Evolutionary conservation across 2,329 filamentous ascomycete genomes (phyloP).

Genomic region (Aplosporella prunicola): DNA sequence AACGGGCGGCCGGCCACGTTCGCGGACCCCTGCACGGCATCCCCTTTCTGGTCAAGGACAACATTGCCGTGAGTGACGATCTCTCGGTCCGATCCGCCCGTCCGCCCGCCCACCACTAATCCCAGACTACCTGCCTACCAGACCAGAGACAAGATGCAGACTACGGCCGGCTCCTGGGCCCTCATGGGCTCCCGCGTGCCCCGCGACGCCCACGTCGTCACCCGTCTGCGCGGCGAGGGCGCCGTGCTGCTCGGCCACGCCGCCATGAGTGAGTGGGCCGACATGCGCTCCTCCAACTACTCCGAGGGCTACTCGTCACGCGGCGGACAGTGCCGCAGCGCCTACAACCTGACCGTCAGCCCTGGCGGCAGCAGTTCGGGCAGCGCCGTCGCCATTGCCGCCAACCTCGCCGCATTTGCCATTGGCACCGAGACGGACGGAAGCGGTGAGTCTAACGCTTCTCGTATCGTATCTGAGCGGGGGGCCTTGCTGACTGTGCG

Average conservation of each 20-base stretch:
- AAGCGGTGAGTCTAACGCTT: constrained; percentile 26
- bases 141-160: constrained; percentile 62
- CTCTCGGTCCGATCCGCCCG: neutral
- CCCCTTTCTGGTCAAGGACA: constrained; percentile 64
- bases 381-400: constrained; percentile 53
- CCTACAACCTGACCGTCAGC: constrained; percentile 60
- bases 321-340: constrained; percentile 25
- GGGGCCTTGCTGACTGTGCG: too few relatives aligned
- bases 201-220: constrained; percentile 57
- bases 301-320: constrained; percentile 25
- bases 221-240: constrained; percentile 52
- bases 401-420: constrained; percentile 53
- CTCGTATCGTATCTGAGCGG: too few relatives aligned
- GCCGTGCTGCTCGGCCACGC: constrained; percentile 64
- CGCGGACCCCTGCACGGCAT: constrained; percentile 66
- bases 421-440: constrained; percentile 68
- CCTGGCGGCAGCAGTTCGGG: constrained; percentile 63
- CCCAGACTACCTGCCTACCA: too few relatives aligned
- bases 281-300: constrained; percentile 46
- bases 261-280: constrained; percentile 63
- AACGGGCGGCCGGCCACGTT: constrained; percentile 47
- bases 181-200: constrained; percentile 57
- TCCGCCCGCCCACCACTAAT: constrained; percentile 29
- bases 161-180: constrained; percentile 61
- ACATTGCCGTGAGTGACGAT: constrained; percentile 24